Base-by-base conservation (phyloP, 169 alveolate genomes). In the Theileria parva region DNA sequence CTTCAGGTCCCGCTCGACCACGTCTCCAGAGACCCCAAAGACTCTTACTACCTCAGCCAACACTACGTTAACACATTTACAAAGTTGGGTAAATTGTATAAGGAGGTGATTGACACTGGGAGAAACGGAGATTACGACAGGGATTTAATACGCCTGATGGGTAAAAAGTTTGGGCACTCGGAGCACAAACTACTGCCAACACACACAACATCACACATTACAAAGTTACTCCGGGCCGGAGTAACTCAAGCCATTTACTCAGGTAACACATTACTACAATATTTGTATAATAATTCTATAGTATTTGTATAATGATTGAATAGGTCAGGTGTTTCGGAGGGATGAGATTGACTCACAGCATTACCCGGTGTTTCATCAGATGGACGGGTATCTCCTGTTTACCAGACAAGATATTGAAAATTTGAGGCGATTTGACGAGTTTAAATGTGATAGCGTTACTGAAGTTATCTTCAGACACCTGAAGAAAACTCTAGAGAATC, bases 331-430 rank as follows among this genome's bases (percentile, higher is more conserved):
- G 57, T 96, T 92, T 67, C 72, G 98, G 77, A 91, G 95, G 85
- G 98, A 96, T 79, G 95, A 94, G 55, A 93, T 96, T 3, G 98
- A 96, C 85, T 90, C 95, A 27, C 93, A 93, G n/a, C 98, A 96
- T 76, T 96, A 93, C 65, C 98, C 98, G 21, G 96, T 94, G 53
- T 96, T 96, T 85, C 98, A 96, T 83, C 94, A 96, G 74, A 85
- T 95, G 88, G 98, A 95, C 81, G 98, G 97, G 5, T 74, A 77
- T 53, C 59, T 80, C 65, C 59, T 91, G 5, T 85, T 85, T 57
- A 44, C 84, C 0, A 59, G 79, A 21, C 12, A 72, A 57, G 89
- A 69, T 74, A 68, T 34, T 32, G 88, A 61, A 66, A 17, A 15
- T 48, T 63, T 87, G 55, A 80, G 68, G 81, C 32, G 15, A 80